These are phyloP conservation scores for Daldinia concentrica DNA, from an alignment of 495 filamentous ascomycete species.

Conservation along the genomic window DNA sequence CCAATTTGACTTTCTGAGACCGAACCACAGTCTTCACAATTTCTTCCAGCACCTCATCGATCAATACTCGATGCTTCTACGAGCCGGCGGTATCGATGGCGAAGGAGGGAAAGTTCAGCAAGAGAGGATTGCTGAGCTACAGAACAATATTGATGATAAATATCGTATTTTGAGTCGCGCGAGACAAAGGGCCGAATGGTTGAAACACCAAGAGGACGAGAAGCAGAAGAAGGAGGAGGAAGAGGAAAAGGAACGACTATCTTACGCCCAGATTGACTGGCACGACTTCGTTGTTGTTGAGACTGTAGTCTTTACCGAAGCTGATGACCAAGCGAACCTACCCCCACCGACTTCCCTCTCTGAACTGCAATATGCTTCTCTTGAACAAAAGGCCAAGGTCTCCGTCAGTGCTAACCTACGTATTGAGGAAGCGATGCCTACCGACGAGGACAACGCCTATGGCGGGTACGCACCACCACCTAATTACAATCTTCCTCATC, in stretches of 20 bases:
- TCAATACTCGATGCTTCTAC: constrained; percentile 88
- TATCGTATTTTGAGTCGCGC: constrained; percentile 83
- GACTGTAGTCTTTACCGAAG: constrained; percentile 91
- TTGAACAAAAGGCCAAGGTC: constrained; percentile 92
- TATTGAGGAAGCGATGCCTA: constrained; percentile 95
- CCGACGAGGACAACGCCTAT: constrained; percentile 69
- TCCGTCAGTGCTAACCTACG: constrained; percentile 81
- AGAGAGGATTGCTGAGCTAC: constrained; percentile 75
- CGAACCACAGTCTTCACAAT: constrained; percentile 93
- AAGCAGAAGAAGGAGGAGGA: constrained; percentile 90
- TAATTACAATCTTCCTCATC: constrained; percentile 45
- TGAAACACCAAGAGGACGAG: constrained; percentile 83
- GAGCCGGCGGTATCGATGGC: constrained; percentile 72
- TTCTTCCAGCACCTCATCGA: constrained; percentile 93
- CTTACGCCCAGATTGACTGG: constrained; percentile 96
- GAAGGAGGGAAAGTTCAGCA: constrained; percentile 72
- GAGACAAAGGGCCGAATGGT: constrained; percentile 85
- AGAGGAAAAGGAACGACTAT: constrained; percentile 81
- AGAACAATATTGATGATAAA: constrained; percentile 79
- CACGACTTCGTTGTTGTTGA: constrained; percentile 97
- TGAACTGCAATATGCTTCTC: constrained; percentile 90
- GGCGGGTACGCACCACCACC: constrained; percentile 63
- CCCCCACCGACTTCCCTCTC: constrained; percentile 88
- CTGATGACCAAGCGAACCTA: constrained; percentile 84
- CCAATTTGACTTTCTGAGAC: constrained; percentile 96